Evolutionary conservation across 306 rosid genomes (phyloP).

Genomic region (Rosa rugosa): DNA sequence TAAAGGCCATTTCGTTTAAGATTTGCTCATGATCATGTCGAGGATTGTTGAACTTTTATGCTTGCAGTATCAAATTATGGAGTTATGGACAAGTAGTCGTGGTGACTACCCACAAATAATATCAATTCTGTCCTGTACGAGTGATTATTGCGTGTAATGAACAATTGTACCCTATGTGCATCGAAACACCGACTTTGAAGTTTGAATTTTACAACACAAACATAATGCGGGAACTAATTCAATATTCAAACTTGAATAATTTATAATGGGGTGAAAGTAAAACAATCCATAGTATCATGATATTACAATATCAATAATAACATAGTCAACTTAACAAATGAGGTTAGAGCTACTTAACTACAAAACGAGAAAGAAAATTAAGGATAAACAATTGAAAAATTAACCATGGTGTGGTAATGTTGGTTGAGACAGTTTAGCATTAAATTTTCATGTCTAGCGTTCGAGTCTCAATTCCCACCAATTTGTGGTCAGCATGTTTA

Average conservation of each 20-base stretch:
- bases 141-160: neutral
- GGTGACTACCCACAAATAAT: neutral
- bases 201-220: neutral
- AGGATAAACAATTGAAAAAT: neutral
- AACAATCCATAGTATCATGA: neutral
- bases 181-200: slow-evolving; percentile 11
- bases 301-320: neutral
- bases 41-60: neutral
- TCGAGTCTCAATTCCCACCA: too few species aligned
- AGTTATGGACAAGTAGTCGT: neutral
- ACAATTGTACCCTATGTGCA: neutral
- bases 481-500: too few species aligned
- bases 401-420: too few species aligned
- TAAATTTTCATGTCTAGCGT: too few species aligned
- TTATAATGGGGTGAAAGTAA: neutral
- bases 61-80: neutral
- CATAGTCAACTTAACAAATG: neutral
- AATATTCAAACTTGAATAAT: neutral
- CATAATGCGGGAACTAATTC: neutral
- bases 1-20: neutral
- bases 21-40: neutral
- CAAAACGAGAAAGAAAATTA: neutral
- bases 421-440: too few species aligned
- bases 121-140: neutral
- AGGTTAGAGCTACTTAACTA: neutral